These are phyloP conservation scores for Talaromyces albobiverticillius DNA, from an alignment of 2,329 filamentous ascomycete species.

Conservation along the genomic window DNA sequence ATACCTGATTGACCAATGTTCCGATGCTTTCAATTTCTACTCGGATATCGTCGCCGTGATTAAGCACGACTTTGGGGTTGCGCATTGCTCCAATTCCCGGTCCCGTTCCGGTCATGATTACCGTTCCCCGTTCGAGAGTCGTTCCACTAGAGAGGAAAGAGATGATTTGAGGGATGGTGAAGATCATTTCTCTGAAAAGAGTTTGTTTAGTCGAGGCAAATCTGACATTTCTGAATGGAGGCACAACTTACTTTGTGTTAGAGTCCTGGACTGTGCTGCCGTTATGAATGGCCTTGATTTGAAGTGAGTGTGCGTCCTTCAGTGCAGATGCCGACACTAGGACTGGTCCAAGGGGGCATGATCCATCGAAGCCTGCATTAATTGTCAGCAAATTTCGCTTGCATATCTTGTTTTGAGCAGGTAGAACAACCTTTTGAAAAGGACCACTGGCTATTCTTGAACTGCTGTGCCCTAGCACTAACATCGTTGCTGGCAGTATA, in stretches of 20 bases:
- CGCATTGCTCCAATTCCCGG: conserved; percentile 44
- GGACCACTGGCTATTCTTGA: conserved; percentile 40
- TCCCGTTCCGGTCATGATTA: conserved; percentile 42
- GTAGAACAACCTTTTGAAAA: conserved; percentile 40
- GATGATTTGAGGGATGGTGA: conserved; percentile 35
- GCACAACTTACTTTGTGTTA: conserved; percentile 24
- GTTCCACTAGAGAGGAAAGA: conserved; percentile 38
- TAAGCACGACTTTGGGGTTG: conserved; percentile 38
- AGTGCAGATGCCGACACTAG: conserved; percentile 33
- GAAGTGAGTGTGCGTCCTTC: conserved; percentile 31
- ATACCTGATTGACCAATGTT: conserved; percentile 36
- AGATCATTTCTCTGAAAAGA: conserved; percentile 35
- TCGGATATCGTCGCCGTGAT: conserved; percentile 37
- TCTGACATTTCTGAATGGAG: not conserved
- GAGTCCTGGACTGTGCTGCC: conserved; percentile 36
- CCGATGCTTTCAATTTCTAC: conserved; percentile 39
- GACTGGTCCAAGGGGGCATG: conserved; percentile 35
- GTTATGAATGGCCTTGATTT: conserved; percentile 34
- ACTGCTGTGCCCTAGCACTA: conserved; percentile 36
- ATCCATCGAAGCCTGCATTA: conserved; percentile 30
- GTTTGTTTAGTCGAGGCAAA: not conserved
- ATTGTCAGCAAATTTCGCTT: not conserved
- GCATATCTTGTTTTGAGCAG: too few relatives aligned
- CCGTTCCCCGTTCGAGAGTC: conserved; percentile 35
- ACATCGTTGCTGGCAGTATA: conserved; percentile 43